Conservation (phyloP, 441 rosid genomes). For the Dalechampia spathulata region DNA sequence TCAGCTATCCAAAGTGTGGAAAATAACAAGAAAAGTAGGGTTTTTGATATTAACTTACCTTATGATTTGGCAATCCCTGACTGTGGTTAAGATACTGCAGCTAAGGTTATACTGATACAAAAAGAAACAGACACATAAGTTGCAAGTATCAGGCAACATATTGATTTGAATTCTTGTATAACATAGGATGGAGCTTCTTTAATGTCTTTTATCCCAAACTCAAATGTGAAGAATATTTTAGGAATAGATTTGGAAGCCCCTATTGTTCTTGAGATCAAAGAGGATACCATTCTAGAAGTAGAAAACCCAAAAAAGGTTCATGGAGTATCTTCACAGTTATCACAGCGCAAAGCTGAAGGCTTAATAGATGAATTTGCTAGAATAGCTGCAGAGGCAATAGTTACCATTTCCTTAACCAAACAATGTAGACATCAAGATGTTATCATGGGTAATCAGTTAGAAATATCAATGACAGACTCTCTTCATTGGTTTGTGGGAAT, state of each 20-base stretch:
- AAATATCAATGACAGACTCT: constrained; percentile 39
- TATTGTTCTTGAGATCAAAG: constrained; percentile 43
- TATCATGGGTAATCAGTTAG: constrained; percentile 29
- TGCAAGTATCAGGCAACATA: constrained; percentile 33
- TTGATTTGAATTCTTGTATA: constrained; percentile 70
- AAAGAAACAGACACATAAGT: constrained; percentile 30
- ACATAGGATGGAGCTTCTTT: constrained; percentile 60
- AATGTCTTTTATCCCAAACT: constrained; percentile 24
- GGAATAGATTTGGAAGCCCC: constrained; percentile 83
- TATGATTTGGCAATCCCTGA: constrained; percentile 48
- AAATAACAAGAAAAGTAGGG: constrained; percentile 31
- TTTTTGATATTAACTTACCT: constrained; percentile 79
- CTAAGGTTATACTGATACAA: constrained; percentile 24
- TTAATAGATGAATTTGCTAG: constrained; percentile 33
- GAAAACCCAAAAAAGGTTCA: constrained; percentile 24
- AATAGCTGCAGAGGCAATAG: constrained; percentile 74
- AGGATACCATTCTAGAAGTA: constrained; percentile 28
- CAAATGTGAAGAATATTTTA: constrained; percentile 26
- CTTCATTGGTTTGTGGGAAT: constrained; percentile 83
- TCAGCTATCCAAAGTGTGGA: constrained; percentile 33
- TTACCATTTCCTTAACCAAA: constrained; percentile 49
- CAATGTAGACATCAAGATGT: constrained; percentile 19
- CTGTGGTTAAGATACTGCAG: constrained; percentile 23
- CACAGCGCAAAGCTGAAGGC: constrained; percentile 25
- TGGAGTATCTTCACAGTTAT: constrained; percentile 24